Conservation (phyloP, 2,329 filamentous ascomycete genomes). For the Aspergillus pseudotamarii region DNA sequence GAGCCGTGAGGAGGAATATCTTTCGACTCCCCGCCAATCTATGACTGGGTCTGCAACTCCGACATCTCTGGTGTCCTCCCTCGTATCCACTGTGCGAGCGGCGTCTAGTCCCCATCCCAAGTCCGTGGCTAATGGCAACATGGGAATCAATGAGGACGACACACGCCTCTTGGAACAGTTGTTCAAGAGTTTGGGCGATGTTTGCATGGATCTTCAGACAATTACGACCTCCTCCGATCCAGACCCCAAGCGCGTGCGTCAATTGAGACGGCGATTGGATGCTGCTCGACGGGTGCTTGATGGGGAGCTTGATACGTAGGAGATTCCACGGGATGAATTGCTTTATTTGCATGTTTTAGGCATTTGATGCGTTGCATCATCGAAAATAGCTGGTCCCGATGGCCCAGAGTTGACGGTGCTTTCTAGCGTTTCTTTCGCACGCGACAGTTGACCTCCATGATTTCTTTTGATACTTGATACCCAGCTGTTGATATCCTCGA, state of each 20-base stretch:
- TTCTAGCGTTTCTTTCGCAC: not conserved
- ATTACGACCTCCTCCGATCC: constrained; percentile 55
- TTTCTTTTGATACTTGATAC: constrained; percentile 16
- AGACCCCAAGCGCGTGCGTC: constrained; percentile 58
- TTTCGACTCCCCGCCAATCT: constrained; percentile 34
- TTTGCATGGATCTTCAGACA: constrained; percentile 55
- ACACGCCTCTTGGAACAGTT: constrained; percentile 60
- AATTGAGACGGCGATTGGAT: constrained; percentile 73
- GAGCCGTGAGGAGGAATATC: not conserved
- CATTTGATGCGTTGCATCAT: not conserved
- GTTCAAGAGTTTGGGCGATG: constrained; percentile 52
- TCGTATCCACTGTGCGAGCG: constrained; percentile 43
- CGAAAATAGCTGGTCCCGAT: not conserved
- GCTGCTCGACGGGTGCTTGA: constrained; percentile 73
- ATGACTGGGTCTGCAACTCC: constrained; percentile 34
- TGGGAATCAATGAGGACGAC: constrained; percentile 55
- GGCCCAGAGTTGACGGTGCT: constrained; percentile 3
- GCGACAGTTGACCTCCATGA: constrained; percentile 2
- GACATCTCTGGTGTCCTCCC: constrained; percentile 35
- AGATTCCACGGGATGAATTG: not conserved
- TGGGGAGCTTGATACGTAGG: constrained; percentile 55
- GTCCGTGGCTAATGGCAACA: constrained; percentile 20
- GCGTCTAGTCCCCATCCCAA: constrained; percentile 32
- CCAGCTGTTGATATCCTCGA: constrained; percentile 14
- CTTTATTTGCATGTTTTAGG: constrained; percentile 3